Conservation (phyloP, 2,329 filamentous ascomycete genomes). For the Penicillium sp. region DNA sequence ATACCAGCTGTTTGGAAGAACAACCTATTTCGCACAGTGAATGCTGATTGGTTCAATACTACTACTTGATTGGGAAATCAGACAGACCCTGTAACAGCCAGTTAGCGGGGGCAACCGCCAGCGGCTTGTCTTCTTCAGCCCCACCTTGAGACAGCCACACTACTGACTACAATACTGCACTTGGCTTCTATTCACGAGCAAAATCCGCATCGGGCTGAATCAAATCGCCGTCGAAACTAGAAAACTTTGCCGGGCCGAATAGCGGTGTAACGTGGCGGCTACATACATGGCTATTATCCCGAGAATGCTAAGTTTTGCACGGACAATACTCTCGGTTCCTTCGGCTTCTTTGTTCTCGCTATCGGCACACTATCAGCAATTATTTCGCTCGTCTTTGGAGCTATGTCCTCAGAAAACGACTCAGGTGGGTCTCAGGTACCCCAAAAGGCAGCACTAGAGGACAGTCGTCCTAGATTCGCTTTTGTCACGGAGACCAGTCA, state of each 20-base stretch:
- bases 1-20: neutral
- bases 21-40: neutral
- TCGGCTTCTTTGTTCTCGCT: neutral
- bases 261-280: neutral
- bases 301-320: neutral
- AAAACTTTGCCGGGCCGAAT: neutral
- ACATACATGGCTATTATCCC: neutral
- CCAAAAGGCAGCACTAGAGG: neutral
- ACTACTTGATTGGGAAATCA: neutral
- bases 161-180: neutral
- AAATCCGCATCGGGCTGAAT: neutral
- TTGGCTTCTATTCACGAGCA: neutral
- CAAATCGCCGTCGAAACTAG: neutral
- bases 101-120: neutral
- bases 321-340: neutral
- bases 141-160: neutral
- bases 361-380: neutral
- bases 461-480: constrained; percentile 16
- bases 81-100: neutral
- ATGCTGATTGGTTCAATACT: constrained; percentile 2
- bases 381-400: neutral
- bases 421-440: constrained; percentile 1
- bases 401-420: neutral
- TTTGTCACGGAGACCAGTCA: constrained; percentile 25
- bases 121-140: neutral